Evolutionary conservation across 176 grass and related monocot species (phyloP).

Genomic region (Carex scoparia): DNA sequence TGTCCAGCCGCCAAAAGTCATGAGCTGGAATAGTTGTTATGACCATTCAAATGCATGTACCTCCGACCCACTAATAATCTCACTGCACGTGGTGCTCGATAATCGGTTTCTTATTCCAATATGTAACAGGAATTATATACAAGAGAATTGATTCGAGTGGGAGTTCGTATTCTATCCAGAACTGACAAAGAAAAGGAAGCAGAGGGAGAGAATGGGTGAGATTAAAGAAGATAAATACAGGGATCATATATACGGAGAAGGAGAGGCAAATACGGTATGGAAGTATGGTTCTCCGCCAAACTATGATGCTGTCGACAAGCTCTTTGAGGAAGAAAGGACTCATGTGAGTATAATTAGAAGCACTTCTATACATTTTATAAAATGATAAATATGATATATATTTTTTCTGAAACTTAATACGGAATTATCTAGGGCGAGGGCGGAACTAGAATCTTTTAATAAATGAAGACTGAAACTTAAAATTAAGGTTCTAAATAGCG

Average conservation of each 20-base stretch:
- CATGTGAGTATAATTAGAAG: conserved; percentile 13
- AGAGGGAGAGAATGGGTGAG: not conserved
- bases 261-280: conserved; percentile 61
- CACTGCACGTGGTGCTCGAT: too few species aligned
- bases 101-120: too few species aligned
- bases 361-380: not conserved
- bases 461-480: too few species aligned
- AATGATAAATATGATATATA: not conserved
- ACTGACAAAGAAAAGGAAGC: not conserved
- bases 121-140: not conserved
- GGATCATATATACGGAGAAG: conserved; percentile 55
- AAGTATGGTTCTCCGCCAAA: conserved; percentile 55
- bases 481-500: too few species aligned
- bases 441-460: too few species aligned
- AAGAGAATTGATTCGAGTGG: not conserved
- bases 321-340: conserved; percentile 70
- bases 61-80: not conserved
- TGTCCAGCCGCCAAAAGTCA: not conserved
- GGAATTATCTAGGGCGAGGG: too few species aligned
- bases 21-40: not conserved
- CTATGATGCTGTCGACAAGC: conserved; percentile 64
- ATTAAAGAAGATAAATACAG: conserved; percentile 53
- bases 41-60: not conserved
- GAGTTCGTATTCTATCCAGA: not conserved
- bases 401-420: not conserved